Base-by-base conservation (phyloP, 768 basidiomycete species). In the Sistotremastrum niveocremeum region DNA sequence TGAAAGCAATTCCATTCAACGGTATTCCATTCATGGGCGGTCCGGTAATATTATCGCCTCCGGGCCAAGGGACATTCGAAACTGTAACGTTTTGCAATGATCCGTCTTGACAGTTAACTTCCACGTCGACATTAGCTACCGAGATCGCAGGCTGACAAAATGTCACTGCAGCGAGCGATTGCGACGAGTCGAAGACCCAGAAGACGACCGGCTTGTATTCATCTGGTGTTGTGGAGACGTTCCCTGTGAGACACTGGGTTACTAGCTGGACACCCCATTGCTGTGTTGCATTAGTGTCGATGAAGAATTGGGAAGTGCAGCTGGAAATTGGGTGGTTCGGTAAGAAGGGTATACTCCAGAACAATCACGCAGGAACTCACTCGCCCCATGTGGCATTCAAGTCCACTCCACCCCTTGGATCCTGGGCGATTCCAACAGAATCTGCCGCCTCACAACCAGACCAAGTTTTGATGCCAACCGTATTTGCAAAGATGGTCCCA, bases 1-100 rank as follows among this genome's bases (percentile, higher is more conserved):
- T 62, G 56, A 77, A 77, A 36, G 62, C 61, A 43, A 79, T 61
- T 0, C 75, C 77, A 50, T 77, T 79, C 55, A 74, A 76, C 9
- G 72, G 69, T 6, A 58, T 63, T 11, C 71, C 69, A 38, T 65
- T 57, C 37, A 76, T 54, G 4, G 72, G 68, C 4, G 56, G 43
- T 2, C 68, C 69, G 1, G 73, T 73, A 46, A 75, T 54, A 46
- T 71, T 75, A 32, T 46, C 46, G 3, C 60, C 65, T 5, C 71
- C 58, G 6, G 62, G 52, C 2, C 65, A 59, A 1, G 69, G 65
- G 50, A 69, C 69, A 41, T 62, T 63, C 1, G 68, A 68, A 46
- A 65, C 60, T 7, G 55, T 58, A 8, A 76, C 67, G n/a, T 55
- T 46, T 1, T 68, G 71, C 11, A 74, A 46, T 48, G 71, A 71